phyloP scores from a whole-genome alignment of 73 alveolate species.

The Paramecium tetraurelia region DNA sequence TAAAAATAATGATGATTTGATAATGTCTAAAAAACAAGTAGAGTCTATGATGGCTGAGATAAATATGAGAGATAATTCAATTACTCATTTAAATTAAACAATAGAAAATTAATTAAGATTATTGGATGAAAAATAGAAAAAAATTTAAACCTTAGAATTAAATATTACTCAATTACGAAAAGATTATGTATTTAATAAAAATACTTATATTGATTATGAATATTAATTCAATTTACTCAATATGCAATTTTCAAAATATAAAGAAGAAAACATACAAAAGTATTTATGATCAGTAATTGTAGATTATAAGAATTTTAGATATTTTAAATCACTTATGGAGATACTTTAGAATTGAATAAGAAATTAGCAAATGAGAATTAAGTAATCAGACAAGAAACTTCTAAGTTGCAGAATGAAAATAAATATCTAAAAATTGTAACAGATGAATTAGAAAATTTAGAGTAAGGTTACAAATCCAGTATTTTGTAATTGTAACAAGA shows the following conservation, averaged over 20 bases:
- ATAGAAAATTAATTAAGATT: background rate
- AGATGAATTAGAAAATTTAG: background rate
- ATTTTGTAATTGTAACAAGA: background rate
- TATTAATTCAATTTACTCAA: background rate
- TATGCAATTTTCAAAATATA: background rate
- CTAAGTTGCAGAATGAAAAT: background rate
- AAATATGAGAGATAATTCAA: background rate
- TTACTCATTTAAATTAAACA: background rate
- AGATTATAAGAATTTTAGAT: background rate
- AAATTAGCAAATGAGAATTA: background rate
- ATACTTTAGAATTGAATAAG: background rate
- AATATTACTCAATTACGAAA: background rate
- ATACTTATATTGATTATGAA: background rate
- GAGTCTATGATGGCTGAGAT: background rate
- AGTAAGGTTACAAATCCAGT: background rate
- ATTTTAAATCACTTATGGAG: background rate
- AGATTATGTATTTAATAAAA: background rate
- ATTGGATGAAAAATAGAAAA: background rate
- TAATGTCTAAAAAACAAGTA: background rate
- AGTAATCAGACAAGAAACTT: background rate
- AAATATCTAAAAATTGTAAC: background rate
- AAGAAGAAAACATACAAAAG: background rate
- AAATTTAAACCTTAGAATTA: background rate
- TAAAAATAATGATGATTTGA: background rate
- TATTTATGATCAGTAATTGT: background rate